These are phyloP conservation scores for Solanum stenotomum DNA, from an alignment of 257 asterid species.

Conservation along the genomic window DNA sequence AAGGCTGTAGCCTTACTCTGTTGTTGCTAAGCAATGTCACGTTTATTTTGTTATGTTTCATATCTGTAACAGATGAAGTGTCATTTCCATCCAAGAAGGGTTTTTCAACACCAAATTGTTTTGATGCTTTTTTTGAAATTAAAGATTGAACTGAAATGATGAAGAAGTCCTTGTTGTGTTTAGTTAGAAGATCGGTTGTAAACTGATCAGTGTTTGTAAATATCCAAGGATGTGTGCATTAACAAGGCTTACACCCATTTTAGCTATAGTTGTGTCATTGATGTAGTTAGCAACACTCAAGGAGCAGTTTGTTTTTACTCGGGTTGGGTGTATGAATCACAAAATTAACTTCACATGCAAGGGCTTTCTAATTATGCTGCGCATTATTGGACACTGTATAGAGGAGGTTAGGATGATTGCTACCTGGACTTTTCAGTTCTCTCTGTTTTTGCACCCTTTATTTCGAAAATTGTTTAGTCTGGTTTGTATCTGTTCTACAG, in stretches of 20 bases:
- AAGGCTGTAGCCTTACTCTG: neutral
- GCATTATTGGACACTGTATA: neutral
- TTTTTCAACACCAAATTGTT: neutral
- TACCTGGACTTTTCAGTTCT: neutral
- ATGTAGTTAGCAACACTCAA: neutral
- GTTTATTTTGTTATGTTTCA: neutral
- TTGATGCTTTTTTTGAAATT: neutral
- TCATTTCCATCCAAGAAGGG: neutral
- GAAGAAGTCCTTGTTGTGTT: neutral
- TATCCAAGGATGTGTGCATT: neutral
- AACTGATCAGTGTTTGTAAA: neutral
- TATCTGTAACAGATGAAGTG: neutral
- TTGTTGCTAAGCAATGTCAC: neutral
- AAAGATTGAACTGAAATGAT: neutral
- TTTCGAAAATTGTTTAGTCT: neutral
- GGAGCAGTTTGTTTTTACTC: neutral
- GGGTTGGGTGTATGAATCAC: neutral
- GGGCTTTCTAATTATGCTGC: neutral
- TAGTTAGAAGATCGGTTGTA: neutral
- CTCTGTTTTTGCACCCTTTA: neutral
- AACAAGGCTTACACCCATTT: neutral
- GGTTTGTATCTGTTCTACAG: neutral
- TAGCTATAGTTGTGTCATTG: neutral
- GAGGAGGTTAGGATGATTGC: neutral
- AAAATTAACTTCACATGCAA: neutral